These are phyloP conservation scores for Solanum commersonii DNA, from an alignment of 257 asterid genomes.

Conservation along the genomic window DNA sequence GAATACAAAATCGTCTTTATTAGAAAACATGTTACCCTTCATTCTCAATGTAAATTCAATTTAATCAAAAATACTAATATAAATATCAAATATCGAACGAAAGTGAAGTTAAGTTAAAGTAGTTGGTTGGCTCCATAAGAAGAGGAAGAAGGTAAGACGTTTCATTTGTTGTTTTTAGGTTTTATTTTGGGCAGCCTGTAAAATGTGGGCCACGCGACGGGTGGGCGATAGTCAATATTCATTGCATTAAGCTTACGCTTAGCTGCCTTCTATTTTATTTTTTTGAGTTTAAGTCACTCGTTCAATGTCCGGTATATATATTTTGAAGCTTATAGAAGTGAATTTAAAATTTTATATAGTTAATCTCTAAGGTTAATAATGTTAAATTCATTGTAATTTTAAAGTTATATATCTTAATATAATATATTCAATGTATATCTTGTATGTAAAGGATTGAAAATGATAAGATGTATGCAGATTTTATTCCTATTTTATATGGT, in stretches of 20 bases:
- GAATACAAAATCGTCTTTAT: fast-evolving
- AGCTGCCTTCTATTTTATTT: neutral
- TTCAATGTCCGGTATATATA: neutral
- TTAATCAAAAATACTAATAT: no score
- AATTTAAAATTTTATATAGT: neutral
- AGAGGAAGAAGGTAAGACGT: neutral
- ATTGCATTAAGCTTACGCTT: neutral
- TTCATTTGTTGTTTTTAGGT: neutral
- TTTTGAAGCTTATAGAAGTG: neutral
- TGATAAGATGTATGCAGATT: no score
- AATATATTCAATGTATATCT: neutral
- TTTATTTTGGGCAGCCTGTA: constrained; percentile 13
- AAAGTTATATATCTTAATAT: neutral
- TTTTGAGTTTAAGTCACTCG: neutral
- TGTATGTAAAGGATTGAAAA: no score
- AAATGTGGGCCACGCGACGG: constrained; percentile 5
- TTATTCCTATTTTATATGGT: no score
- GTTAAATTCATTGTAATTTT: neutral
- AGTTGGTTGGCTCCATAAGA: neutral
- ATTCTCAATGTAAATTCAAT: no score
- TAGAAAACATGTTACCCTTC: fast-evolving
- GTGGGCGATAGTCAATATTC: neutral
- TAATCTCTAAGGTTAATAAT: neutral
- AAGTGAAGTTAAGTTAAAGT: neutral
- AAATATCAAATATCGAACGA: no score